A percentile compares a stretch with the other conserved stretches of the same genome.
Conservation (phyloP, 2,329 filamentous ascomycete species). For the Aspergillaceae sp. region DNA sequence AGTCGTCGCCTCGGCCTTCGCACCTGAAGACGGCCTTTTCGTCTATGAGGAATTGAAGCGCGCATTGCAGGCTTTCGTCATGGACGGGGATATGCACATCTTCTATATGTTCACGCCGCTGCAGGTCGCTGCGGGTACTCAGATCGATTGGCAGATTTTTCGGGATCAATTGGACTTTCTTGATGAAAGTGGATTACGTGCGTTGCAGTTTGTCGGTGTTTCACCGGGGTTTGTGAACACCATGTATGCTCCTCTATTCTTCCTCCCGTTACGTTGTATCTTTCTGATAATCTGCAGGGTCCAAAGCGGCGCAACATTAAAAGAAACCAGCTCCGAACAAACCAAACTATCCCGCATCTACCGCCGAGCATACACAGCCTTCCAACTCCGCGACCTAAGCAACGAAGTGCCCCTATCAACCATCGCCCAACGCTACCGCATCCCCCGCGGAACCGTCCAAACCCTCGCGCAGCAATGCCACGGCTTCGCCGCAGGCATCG, state of each 20-base stretch:
- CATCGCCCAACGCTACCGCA: constrained; percentile 62
- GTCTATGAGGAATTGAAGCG: constrained; percentile 59
- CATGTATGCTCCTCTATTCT: constrained; percentile 43
- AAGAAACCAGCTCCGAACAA: constrained; percentile 54
- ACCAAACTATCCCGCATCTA: constrained; percentile 56
- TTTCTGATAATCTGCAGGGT: constrained; percentile 43
- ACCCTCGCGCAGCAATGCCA: constrained; percentile 65
- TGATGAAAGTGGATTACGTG: constrained; percentile 62
- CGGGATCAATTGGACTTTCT: constrained; percentile 61
- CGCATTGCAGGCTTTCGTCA: constrained; percentile 63
- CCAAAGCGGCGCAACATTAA: constrained; percentile 53
- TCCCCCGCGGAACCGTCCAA: constrained; percentile 62
- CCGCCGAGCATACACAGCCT: constrained; percentile 62
- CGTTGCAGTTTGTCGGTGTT: constrained; percentile 59
- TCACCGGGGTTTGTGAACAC: constrained; percentile 58
- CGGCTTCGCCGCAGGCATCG: constrained; percentile 69
- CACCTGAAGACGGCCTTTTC: constrained; percentile 67
- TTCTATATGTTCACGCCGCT: constrained; percentile 71
- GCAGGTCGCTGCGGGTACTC: constrained; percentile 39
- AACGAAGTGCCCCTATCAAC: constrained; percentile 64
- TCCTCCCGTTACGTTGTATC: background rate
- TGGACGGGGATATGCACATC: constrained; percentile 74
- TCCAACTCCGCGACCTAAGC: constrained; percentile 70
- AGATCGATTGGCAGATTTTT: constrained; percentile 65
- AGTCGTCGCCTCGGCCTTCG: constrained; percentile 62